A percentile compares a stretch with the other conserved stretches of the same genome.
Evolutionary conservation across 2,329 filamentous ascomycete species (phyloP).

Genomic region (Monosporascus sp.): DNA sequence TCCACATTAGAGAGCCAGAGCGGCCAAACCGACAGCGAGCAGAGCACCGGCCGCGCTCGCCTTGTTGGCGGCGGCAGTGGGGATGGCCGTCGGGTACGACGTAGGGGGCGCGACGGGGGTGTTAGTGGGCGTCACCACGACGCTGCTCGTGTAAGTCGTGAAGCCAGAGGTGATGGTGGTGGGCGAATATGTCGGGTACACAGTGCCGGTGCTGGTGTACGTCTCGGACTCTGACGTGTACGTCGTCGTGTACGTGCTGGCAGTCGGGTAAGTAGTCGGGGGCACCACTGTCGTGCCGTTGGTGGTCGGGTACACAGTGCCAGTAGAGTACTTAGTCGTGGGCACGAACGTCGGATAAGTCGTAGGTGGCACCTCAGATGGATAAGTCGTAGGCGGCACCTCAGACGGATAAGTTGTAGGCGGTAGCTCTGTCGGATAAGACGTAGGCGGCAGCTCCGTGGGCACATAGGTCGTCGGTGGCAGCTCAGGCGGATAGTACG

Average conservation of each 20-base stretch:
- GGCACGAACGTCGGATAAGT: not conserved
- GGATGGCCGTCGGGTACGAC: slow-evolving; percentile 22
- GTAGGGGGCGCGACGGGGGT: slow-evolving; percentile 22
- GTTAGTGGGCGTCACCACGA: slow-evolving; percentile 16
- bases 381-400: slow-evolving; percentile 6
- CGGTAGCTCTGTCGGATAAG: slow-evolving; percentile 5
- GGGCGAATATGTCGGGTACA: not conserved
- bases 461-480: slow-evolving; percentile 6
- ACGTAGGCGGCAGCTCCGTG: slow-evolving; percentile 7
- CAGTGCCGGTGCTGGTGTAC: not conserved
- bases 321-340: not conserved
- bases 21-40: slow-evolving; percentile 33
- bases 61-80: slow-evolving; percentile 34
- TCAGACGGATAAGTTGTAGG: not conserved
- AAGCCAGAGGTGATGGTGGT: not conserved
- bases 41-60: slow-evolving; percentile 31
- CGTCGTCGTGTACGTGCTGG: no score
- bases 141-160: not conserved
- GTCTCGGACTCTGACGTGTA: no score
- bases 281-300: slow-evolving; percentile 3
- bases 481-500: slow-evolving; percentile 9
- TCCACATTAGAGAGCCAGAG: slow-evolving; percentile 30
- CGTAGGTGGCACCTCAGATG: slow-evolving; percentile 2
- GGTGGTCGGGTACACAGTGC: not conserved
- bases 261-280: not conserved